Base-by-base conservation (phyloP, 768 basidiomycete genomes). In the Lactarius indigo region DNA sequence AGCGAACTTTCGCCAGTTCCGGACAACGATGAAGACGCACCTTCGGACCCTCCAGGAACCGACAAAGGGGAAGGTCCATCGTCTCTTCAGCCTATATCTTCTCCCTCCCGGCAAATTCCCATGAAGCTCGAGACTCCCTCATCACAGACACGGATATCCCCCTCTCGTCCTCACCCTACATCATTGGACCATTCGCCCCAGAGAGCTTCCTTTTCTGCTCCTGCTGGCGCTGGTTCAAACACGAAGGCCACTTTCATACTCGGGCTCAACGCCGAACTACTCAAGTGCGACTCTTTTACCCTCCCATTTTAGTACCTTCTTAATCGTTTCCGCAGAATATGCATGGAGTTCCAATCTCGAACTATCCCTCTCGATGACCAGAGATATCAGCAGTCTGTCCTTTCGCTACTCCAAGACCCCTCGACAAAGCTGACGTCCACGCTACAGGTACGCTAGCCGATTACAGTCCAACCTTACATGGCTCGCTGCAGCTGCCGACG, bases 1-100 rank as follows among this genome's bases (percentile, higher is more conserved):
- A 91, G 87, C 70, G 90, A 91, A 68, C 84, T 91, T 30, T 90
- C 90, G 9, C 86, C 88, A 1, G 82, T 87, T 0, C 85, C 87
- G 47, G 85, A 86, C 71, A 78, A 79, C 28, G 85, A 86, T 57
- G 85, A 85, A 18, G 79, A 80, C 3, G 75, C 76, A 58, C 76
- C 80, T 59, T 75, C 78, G 26, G 76, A 77, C 61, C 77, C 80
- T 60, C 76, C 77, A 39, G 68, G 68, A 15, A 68, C 71, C n/a
- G 59, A 69, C 42, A 70, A 66, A 42, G 68, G 72, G 61, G 68
- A 68, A 60, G 70, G 64, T 26, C 42, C 65, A 18, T 63, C 64
- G 41, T 64, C 69, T 31, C 64, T 54, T 33, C 67, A 63, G 39
- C 55, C 54, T 23, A 39, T 10, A 33, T 26, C 68, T 55, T 56